Evolutionary conservation across 1,284 basidiomycete genomes (phyloP).

Genomic region (Leccinum griseonigrum): DNA sequence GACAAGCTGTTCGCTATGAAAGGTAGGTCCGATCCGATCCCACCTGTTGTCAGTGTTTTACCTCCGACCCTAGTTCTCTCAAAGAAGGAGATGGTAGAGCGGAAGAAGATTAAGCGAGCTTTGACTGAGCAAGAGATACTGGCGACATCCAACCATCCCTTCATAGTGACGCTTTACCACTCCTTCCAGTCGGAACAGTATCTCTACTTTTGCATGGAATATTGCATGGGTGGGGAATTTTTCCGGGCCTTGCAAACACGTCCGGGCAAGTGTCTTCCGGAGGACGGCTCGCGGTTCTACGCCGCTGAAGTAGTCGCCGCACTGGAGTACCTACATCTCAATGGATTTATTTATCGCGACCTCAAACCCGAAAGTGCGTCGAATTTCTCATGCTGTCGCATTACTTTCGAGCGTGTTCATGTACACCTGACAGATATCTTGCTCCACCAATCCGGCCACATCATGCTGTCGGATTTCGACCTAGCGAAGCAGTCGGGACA

Average conservation of each 20-base stretch:
- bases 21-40: slow-evolving; percentile 49
- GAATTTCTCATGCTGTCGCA: not conserved
- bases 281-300: slow-evolving; percentile 96
- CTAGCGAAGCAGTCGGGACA: slow-evolving; percentile 93
- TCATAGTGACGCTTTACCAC: slow-evolving; percentile 96
- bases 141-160: slow-evolving; percentile 94
- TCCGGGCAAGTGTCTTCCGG: slow-evolving; percentile 93
- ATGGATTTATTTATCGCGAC: slow-evolving; percentile 99
- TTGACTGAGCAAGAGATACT: slow-evolving; percentile 96
- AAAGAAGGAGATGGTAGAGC: slow-evolving; percentile 98
- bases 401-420: slow-evolving; percentile 12
- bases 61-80: slow-evolving; percentile 71
- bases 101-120: slow-evolving; percentile 97
- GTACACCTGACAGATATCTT: slow-evolving; percentile 74
- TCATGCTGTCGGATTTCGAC: slow-evolving; percentile 99
- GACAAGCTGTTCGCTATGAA: slow-evolving; percentile 96
- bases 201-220: slow-evolving; percentile 98
- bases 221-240: slow-evolving; percentile 99
- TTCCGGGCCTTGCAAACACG: slow-evolving; percentile 95
- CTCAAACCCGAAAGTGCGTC: slow-evolving; percentile 97
- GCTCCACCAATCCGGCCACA: slow-evolving; percentile 97
- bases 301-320: slow-evolving; percentile 98
- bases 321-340: slow-evolving; percentile 96
- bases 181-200: slow-evolving; percentile 98
- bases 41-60: slow-evolving; percentile 27